Base-by-base conservation (phyloP, 768 basidiomycete species). In the Lepiota brunneoincarnata region DNA sequence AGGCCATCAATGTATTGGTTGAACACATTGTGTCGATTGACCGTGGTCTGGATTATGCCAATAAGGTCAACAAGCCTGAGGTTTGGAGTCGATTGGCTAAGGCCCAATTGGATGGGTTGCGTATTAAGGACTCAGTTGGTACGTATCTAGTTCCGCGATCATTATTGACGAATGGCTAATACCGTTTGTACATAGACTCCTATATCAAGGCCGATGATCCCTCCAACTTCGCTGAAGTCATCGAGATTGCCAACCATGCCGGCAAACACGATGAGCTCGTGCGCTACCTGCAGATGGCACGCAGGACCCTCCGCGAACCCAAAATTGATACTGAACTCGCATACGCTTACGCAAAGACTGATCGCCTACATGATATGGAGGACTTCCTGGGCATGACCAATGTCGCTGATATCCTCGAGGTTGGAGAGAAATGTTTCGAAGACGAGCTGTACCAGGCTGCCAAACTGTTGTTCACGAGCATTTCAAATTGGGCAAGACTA, bases 391-490 rank as follows among this genome's bases (percentile, higher is more conserved):
- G 81, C 20, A 96, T 98, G 91, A 99, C 97, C 40, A 99, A 99
- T 60, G 97, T 99, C 43, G 97, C 97, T 4, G 97, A 99, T 65
- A 78, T 98, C 47, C 79, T 99, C 18, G 91, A 92, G 60, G 97
- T 98, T 50, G 97, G 97, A 69, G 97, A 99, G 78, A 98, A 98
- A 71, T 98, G 95, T 67, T 99, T 99, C 75, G 93, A 98, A 64
- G 97, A 98, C 57, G 93, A 93, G 65, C 77, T 99, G 24, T 99
- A 98, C 70, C 93, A 98, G 63, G 97, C 97, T 44, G 90, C 96
- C 28, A 97, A 96, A 74, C 71, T 99, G 4, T 76, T 99, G 43
- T 99, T 99, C 78, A 83, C 84, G 36, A 95, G 93, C 72, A 99
- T 99, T 64, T 96, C 93, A 1, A 99, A 99, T 73, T 99, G 95